phyloP scores from a whole-genome alignment of 495 filamentous ascomycete genomes.

The Neurospora sp. region DNA sequence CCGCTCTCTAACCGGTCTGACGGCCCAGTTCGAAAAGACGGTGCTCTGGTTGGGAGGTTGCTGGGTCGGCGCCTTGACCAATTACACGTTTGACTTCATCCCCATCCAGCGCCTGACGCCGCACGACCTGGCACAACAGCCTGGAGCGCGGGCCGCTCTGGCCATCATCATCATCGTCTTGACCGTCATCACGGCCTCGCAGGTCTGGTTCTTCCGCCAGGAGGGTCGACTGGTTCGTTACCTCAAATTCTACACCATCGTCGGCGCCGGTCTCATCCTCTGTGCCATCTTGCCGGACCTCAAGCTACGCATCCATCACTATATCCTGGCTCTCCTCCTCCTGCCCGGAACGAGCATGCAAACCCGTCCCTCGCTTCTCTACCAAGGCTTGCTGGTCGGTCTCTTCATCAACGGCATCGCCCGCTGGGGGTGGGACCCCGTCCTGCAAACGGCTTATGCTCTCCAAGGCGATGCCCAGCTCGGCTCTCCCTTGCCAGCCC shows the following conservation, averaged over 20 bases:
- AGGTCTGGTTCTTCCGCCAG: constrained; percentile 65
- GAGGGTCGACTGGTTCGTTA: constrained; percentile 61
- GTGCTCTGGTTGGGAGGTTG: constrained; percentile 62
- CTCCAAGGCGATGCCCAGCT: constrained; percentile 62
- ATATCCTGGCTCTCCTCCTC: constrained; percentile 73
- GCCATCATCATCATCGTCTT: constrained; percentile 56
- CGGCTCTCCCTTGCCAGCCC: constrained; percentile 55
- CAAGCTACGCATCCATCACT: constrained; percentile 88
- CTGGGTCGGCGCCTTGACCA: constrained; percentile 73
- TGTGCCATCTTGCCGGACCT: constrained; percentile 67
- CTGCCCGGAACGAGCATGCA: constrained; percentile 80
- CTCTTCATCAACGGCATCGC: constrained; percentile 90
- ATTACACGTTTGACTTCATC: constrained; percentile 77
- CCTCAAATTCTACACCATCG: constrained; percentile 57
- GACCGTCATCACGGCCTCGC: constrained; percentile 48
- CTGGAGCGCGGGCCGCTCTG: constrained; percentile 64
- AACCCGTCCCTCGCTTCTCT: constrained; percentile 65
- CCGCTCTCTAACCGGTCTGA: constrained; percentile 43
- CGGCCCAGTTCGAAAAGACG: constrained; percentile 60
- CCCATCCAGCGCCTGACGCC: constrained; percentile 70
- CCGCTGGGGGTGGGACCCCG: constrained; percentile 82
- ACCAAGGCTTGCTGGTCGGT: constrained; percentile 77
- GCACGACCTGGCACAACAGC: constrained; percentile 65
- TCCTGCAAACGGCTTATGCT: constrained; percentile 72
- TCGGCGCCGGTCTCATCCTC: constrained; percentile 48